These are phyloP conservation scores for Entomophthora muscae DNA, from an alignment of 371 early-diverging fungal species.

Conservation along the genomic window DNA sequence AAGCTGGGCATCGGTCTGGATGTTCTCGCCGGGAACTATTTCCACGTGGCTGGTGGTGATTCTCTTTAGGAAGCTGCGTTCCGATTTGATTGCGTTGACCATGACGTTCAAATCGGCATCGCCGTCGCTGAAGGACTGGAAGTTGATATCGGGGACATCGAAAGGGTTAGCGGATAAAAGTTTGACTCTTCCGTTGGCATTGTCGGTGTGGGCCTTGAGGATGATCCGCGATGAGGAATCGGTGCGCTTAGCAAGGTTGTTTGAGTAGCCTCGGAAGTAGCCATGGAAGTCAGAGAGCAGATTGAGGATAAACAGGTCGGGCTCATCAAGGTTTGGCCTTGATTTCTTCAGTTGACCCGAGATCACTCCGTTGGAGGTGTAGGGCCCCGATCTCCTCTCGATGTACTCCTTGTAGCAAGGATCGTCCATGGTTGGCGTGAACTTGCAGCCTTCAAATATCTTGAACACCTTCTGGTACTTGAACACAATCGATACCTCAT, in stretches of 20 bases:
- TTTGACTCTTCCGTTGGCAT: background rate
- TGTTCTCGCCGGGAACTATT: background rate
- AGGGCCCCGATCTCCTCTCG: background rate
- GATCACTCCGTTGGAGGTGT: background rate
- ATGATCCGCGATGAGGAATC: background rate
- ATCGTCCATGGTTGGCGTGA: background rate
- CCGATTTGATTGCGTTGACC: background rate
- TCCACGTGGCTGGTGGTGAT: background rate
- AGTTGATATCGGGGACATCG: too few relatives aligned
- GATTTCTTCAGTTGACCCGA: background rate
- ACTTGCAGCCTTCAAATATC: background rate
- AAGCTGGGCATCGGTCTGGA: background rate
- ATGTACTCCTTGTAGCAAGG: constrained; percentile 3
- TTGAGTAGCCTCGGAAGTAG: background rate
- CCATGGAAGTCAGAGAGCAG: background rate
- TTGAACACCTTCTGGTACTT: background rate
- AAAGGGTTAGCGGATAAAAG: background rate
- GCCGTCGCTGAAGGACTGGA: too few relatives aligned
- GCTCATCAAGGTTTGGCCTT: background rate
- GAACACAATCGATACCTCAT: background rate
- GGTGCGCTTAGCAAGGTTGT: background rate
- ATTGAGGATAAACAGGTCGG: background rate
- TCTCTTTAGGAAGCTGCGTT: background rate
- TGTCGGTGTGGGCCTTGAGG: constrained; percentile 4
- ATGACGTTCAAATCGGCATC: constrained; percentile 2